These are phyloP conservation scores for Diaporthe sp. DNA, from an alignment of 2,329 filamentous ascomycete species.

Conservation along the genomic window DNA sequence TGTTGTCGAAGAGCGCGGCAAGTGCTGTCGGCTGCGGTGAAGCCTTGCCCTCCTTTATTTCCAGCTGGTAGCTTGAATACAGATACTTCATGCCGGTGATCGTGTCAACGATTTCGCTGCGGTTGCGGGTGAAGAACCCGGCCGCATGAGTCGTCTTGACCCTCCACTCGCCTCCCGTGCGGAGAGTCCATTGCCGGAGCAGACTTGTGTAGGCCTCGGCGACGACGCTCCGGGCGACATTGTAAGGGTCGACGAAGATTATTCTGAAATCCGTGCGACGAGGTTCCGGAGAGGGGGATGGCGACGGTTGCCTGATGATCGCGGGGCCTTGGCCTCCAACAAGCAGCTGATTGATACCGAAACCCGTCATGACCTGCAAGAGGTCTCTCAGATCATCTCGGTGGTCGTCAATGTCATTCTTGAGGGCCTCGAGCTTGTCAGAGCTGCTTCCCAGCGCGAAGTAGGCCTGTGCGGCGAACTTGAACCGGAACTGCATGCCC, in stretches of 20 bases:
- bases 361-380: slow-evolving; percentile 40
- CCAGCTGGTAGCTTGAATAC: slow-evolving; percentile 38
- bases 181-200: slow-evolving; percentile 41
- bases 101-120: slow-evolving; percentile 38
- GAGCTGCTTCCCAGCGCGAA: slow-evolving; percentile 44
- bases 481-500: slow-evolving; percentile 42
- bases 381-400: slow-evolving; percentile 38
- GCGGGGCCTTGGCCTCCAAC: neutral
- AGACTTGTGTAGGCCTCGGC: slow-evolving; percentile 43
- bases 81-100: slow-evolving; percentile 42
- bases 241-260: slow-evolving; percentile 47
- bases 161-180: slow-evolving; percentile 41
- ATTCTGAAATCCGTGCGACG: slow-evolving; percentile 41
- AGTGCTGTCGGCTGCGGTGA: slow-evolving; percentile 36
- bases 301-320: neutral
- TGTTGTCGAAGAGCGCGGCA: slow-evolving; percentile 46
- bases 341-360: slow-evolving; percentile 16
- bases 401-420: slow-evolving; percentile 42
- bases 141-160: slow-evolving; percentile 42
- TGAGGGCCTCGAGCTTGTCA: slow-evolving; percentile 42
- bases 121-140: slow-evolving; percentile 44
- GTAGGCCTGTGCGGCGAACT: slow-evolving; percentile 41
- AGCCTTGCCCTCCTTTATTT: slow-evolving; percentile 35
- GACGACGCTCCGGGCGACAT: slow-evolving; percentile 43
- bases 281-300: slow-evolving; percentile 34